A percentile compares a stretch with the other conserved stretches of the same genome.
Conservation (phyloP, 2,329 filamentous ascomycete species). For the Phyllosticta ampelicida region DNA sequence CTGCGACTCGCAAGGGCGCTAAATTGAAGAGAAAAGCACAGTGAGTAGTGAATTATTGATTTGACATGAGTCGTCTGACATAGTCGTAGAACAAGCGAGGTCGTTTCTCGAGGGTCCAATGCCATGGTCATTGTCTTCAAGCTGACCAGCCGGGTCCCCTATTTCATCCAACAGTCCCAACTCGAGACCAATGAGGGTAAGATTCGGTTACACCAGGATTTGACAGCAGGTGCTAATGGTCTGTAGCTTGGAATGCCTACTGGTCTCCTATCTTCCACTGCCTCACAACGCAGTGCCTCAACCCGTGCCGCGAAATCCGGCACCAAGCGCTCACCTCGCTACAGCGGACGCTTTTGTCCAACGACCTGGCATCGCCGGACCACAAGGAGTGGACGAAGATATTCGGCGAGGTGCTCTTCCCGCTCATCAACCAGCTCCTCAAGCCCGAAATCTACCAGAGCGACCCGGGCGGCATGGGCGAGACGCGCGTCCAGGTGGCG, state of each 20-base stretch:
- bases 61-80: neutral
- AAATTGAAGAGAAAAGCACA: slow-evolving; percentile 41
- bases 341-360: slow-evolving; percentile 75
- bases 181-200: slow-evolving; percentile 74
- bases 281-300: slow-evolving; percentile 80
- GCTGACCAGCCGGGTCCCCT: slow-evolving; percentile 70
- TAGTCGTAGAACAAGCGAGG: slow-evolving; percentile 51
- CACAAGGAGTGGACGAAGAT: slow-evolving; percentile 92
- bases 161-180: slow-evolving; percentile 85
- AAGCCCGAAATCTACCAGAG: slow-evolving; percentile 92
- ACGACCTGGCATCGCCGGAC: slow-evolving; percentile 70
- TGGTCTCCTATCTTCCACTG: slow-evolving; percentile 93
- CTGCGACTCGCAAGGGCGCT: slow-evolving; percentile 41
- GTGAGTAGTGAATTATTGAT: slow-evolving; percentile 31
- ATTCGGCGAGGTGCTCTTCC: slow-evolving; percentile 88
- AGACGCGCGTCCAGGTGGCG: slow-evolving; percentile 84
- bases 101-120: slow-evolving; percentile 66
- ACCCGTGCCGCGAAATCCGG: slow-evolving; percentile 85
- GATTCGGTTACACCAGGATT: slow-evolving; percentile 11
- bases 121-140: slow-evolving; percentile 73
- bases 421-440: slow-evolving; percentile 72
- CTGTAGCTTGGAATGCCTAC: slow-evolving; percentile 83
- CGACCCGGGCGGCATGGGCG: slow-evolving; percentile 86
- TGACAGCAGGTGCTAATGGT: slow-evolving; percentile 9
- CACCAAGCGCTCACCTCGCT: slow-evolving; percentile 79